These are phyloP conservation scores for Verticillium isaacii DNA, from an alignment of 2,329 filamentous ascomycete species.

Conservation along the genomic window DNA sequence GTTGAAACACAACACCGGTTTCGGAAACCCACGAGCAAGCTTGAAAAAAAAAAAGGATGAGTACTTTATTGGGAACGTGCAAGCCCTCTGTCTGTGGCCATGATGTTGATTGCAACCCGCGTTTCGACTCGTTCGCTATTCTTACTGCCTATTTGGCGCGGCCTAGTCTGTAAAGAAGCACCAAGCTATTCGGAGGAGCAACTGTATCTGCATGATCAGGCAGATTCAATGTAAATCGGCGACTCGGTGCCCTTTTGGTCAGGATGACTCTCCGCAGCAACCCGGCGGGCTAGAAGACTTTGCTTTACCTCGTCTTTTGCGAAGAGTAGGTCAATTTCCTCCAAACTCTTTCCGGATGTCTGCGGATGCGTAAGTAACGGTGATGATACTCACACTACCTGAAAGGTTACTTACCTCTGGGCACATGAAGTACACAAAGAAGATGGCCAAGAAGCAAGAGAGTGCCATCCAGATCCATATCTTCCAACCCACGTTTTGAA, in stretches of 20 bases:
- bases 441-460: constrained; percentile 7
- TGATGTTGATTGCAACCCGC: no score
- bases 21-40: no score
- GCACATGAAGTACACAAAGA: constrained; percentile 5
- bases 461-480: constrained; percentile 12
- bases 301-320: constrained; percentile 1
- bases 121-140: no score
- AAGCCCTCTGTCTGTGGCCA: no score
- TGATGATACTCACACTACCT: background rate
- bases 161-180: no score
- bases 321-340: constrained; percentile 4
- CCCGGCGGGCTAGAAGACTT: background rate
- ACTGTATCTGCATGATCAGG: background rate
- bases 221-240: background rate
- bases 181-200: no score
- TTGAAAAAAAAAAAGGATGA: no score
- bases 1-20: no score
- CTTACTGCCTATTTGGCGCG: no score
- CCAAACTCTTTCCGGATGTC: constrained; percentile 2
- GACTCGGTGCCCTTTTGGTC: background rate
- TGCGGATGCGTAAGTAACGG: background rate
- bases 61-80: no score
- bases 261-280: background rate
- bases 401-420: background rate
- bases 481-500: constrained; percentile 11